These are phyloP conservation scores for Cladosporium austrohemisphaericum DNA, from an alignment of 2,329 filamentous ascomycete species.

Conservation along the genomic window DNA sequence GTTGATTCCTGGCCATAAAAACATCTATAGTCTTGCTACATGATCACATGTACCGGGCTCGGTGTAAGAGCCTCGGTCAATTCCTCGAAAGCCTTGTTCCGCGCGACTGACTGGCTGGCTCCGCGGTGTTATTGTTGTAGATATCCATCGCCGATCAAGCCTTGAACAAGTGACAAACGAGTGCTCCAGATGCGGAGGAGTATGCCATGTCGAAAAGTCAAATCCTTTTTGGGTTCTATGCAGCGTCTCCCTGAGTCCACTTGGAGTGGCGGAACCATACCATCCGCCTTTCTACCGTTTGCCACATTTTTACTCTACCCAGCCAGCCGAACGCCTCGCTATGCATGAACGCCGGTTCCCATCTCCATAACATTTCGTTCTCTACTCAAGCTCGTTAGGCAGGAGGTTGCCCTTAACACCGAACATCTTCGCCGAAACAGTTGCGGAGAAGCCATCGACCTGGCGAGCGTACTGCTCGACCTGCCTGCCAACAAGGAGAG, in stretches of 20 bases:
- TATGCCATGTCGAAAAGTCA: background rate
- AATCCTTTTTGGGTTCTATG: slow-evolving; percentile 7
- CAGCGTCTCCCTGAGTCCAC: background rate
- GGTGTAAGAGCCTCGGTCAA: no score
- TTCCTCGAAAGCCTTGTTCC: no score
- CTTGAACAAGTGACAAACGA: no score
- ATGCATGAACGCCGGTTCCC: slow-evolving; percentile 15
- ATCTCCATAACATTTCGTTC: slow-evolving; percentile 10
- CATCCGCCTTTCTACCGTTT: background rate
- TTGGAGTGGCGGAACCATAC: background rate
- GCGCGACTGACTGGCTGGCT: no score
- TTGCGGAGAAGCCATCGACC: slow-evolving; percentile 91
- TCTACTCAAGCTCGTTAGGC: slow-evolving; percentile 34
- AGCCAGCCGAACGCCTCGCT: slow-evolving; percentile 16
- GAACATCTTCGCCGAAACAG: slow-evolving; percentile 95
- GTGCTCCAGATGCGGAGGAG: background rate
- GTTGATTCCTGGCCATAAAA: no score
- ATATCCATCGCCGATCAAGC: no score
- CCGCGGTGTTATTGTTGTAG: no score
- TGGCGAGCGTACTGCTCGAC: slow-evolving; percentile 97
- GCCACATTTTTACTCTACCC: slow-evolving; percentile 14
- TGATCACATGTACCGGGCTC: no score
- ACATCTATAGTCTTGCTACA: slow-evolving; percentile 14
- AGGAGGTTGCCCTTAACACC: slow-evolving; percentile 72
- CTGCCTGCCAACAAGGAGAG: slow-evolving; percentile 90